These are phyloP conservation scores for Luffa aegyptiaca DNA, from an alignment of 306 rosid species.

Conservation along the genomic window DNA sequence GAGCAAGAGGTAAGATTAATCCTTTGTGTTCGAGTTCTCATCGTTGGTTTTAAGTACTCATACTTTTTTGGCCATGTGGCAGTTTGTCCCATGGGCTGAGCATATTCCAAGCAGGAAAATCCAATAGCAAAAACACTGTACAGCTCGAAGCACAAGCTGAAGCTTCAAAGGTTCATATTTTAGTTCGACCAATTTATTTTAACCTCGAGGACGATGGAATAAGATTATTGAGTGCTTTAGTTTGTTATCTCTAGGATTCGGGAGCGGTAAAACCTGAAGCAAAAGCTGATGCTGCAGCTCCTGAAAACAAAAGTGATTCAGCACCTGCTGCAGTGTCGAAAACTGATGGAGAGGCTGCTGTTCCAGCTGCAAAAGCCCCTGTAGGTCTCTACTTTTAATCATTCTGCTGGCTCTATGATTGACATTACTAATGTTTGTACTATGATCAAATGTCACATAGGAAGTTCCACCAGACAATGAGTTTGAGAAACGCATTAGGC, in stretches of 20 bases:
- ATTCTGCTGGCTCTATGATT: not conserved
- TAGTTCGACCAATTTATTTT: conserved; percentile 11
- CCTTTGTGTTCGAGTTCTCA: conserved; percentile 1
- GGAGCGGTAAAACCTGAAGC: conserved; percentile 38
- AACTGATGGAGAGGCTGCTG: conserved; percentile 29
- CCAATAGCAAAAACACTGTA: conserved; percentile 32
- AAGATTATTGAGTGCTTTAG: not conserved
- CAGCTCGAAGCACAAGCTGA: conserved; percentile 51
- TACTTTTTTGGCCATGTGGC: conserved; percentile 21
- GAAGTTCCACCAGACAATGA: conserved; percentile 77
- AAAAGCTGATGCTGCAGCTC: conserved; percentile 30
- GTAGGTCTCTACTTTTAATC: conserved; percentile 24
- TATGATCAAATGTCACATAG: conserved; percentile 21
- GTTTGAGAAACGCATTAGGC: conserved; percentile 92
- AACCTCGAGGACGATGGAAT: not conserved
- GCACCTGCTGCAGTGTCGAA: conserved; percentile 26
- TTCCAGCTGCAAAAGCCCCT: conserved; percentile 41
- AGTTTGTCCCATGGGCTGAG: conserved; percentile 81
- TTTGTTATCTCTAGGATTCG: conserved; percentile 21
- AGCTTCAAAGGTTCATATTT: conserved; percentile 52
- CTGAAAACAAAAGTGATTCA: conserved; percentile 37
- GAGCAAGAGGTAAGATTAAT: conserved; percentile 43
- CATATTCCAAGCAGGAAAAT: conserved; percentile 66
- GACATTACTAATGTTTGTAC: conserved; percentile 10
- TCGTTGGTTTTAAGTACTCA: conserved; percentile 4